Conservation (phyloP, 441 rosid genomes). For the Lepidium campestre region DNA sequence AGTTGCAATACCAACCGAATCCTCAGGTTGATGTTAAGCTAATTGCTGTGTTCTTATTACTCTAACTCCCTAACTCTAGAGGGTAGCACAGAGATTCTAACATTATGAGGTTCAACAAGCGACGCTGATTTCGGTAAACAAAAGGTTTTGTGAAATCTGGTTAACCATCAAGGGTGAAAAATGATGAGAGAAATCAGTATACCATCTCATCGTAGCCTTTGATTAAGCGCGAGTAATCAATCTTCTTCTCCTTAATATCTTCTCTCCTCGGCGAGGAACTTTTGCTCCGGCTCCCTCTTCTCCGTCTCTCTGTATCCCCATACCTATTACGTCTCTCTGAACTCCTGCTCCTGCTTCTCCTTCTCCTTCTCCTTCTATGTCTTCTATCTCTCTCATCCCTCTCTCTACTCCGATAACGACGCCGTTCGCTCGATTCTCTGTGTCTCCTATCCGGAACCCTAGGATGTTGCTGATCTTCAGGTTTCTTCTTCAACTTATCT, state of each 20-base stretch:
- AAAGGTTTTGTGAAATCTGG: not conserved
- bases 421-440: conserved; percentile 28
- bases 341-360: conserved; percentile 33
- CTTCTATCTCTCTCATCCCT: conserved; percentile 30
- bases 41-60: not conserved
- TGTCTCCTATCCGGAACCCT: conserved; percentile 34
- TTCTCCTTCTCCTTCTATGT: conserved; percentile 28
- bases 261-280: conserved; percentile 36
- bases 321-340: conserved; percentile 16
- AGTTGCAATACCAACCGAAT: not conserved
- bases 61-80: not conserved
- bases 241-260: conserved; percentile 24
- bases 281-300: conserved; percentile 31
- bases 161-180: not conserved
- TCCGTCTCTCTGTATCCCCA: conserved; percentile 13
- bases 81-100: not conserved
- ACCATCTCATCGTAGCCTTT: conserved; percentile 76
- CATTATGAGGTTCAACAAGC: not conserved
- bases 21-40: not conserved
- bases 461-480: conserved; percentile 23
- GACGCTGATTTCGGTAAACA: not conserved
- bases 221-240: conserved; percentile 59
- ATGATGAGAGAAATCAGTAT: not conserved
- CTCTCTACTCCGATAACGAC: conserved; percentile 42
- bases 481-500: conserved; percentile 59